Base-by-base conservation (phyloP, 2,329 filamentous ascomycete species). In the Esteya vermicola region DNA sequence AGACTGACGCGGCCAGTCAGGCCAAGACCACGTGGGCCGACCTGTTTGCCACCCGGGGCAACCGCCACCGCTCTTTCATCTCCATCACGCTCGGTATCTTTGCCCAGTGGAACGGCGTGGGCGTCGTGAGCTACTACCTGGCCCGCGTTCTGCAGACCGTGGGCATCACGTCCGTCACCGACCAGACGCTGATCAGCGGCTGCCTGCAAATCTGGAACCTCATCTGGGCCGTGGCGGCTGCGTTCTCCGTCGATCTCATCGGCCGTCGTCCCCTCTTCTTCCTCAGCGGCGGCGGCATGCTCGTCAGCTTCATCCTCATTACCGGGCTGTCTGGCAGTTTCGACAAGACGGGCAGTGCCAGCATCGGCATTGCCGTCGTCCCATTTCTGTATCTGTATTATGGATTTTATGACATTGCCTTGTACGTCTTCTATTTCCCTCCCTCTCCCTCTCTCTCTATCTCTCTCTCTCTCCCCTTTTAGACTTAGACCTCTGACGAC, bases 21-120 rank as follows among this genome's bases (percentile, higher is more conserved):
- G 26, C 21, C 23, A 21, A 18, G 9, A 27, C 38, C 18, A 53
- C 48, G 16, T 61, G 57, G 40, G 53, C 59, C 38, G 52, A 65
- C 25, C 45, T 62, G 33, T 47, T 67, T 25, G 48, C 60, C 12
- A 34, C 28, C 14, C 37, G 21, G 14, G 43, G 40, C 36, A 45
- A 45, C 33, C 43, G 39, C 13, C 40, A 30, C 33, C 43, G 43
- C 2, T 25, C 38, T 3, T 42, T 40, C 25, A 45, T 45, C 37
- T 37, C 38, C 28, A 32, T 42, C 32, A 30, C 34, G 13, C 18
- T 42, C 3, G 40, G 40, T 4, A 31, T 41, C 33, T 40, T 42
- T 21, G 35, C 34, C 25, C 43, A 45, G 28, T 33, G 34, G n/a
- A 22, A 27, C 3, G 43, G 43, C 14, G 36, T 36, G 9, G 36